Base-by-base conservation (phyloP, 805 yeast genomes). In the Teunomyces aglyptinius region DNA sequence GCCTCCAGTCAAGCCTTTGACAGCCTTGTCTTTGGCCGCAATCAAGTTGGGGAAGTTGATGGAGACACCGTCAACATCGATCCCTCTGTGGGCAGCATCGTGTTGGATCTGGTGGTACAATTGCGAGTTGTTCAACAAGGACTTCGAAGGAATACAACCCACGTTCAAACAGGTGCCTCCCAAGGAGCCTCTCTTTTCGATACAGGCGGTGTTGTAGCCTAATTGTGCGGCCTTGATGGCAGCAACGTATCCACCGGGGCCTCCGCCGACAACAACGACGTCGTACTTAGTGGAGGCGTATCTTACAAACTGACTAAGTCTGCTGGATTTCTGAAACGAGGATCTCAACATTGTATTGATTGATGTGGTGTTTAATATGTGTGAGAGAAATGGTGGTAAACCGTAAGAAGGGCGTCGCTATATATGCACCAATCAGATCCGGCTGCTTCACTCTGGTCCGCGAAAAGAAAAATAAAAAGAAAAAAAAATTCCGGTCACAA, bases 91-190 rank as follows among this genome's bases (percentile, higher is more conserved):
- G 57, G 77, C 80, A 47, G 97, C 76, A 64, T 94, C 99, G 62
- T 82, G 85, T 68, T 82, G 76, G 70, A 94, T 86, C 67, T 84
- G 86, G 70, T 94, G 98, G 76, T 80, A 92, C 57, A 92, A 68
- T 50, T 90, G 96, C 13, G 98, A 87, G 79, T 94, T 94, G 83
- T 94, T 92, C 61, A 94, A 77, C 49, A 94, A 72, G 5, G 99
- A 88, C 73, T 94, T 94, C 55, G 99, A 94, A 49, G 99, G 99
- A 63, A 94, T 94, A 80, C 99, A 94, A 42, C 99, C 99, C 45
- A 94, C 98, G 71, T 94, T 94, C 61, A 95, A 77, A 82, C 99
- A 94, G 47, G 99, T 94, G 63, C 99, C 99, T 53, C 99, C 99
- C 53, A 95, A 80, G 38, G 82, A 73, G 39, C 99, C 99, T 71